Evolutionary conservation across 768 basidiomycete species (phyloP), one percentile per base, ranked within the genome.

Genomic region (Mycena olivaceomarginata): DNA sequence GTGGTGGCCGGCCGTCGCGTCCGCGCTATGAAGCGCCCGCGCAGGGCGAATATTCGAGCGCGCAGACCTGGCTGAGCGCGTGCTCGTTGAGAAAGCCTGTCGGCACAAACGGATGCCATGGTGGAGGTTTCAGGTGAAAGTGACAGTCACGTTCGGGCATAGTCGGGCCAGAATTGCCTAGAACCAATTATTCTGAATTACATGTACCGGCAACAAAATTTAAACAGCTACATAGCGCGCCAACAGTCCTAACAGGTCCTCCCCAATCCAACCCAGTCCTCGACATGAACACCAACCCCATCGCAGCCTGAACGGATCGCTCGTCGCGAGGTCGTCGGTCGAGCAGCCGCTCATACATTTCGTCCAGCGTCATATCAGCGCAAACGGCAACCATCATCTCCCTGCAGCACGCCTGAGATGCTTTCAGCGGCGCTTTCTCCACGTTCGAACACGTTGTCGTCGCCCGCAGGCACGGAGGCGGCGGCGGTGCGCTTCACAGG

Each of bases 271-370:
- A 77, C 6, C 89, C 89, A 67, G 87, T 83, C 69, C 84, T 84
- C 18, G 87, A 86, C 72, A 88, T 80, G 63, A 88, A 84, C 8
- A 88, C 85, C 41, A 90, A 81, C 31, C 88, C 88, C 88, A 91
- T 90, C 11, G 90, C 87, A 22, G 87, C 89, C 72, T 87, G 75
- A 91, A 90, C 25, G 89, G 87, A 71, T 88, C 87, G 25, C 81
- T 81, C 45, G 71, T 74, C 6, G 81, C 83, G 53, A 89, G 79
- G 13, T 79, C 80, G 45, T 86, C 84, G 72, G 72, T 87, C 84
- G 10, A 88, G 79, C 72, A 89, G 78, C 31, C 82, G 82, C 37
- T 83, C 81, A 60, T 85, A 77, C 53, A 88, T 71, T 39, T 77
- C 79, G 22, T 43, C 83, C 82, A 46, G 77, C 70, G 25, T 80